phyloP scores from a whole-genome alignment of 1,139 yeast genomes.

The Saccharomyces pastorianus region DNA sequence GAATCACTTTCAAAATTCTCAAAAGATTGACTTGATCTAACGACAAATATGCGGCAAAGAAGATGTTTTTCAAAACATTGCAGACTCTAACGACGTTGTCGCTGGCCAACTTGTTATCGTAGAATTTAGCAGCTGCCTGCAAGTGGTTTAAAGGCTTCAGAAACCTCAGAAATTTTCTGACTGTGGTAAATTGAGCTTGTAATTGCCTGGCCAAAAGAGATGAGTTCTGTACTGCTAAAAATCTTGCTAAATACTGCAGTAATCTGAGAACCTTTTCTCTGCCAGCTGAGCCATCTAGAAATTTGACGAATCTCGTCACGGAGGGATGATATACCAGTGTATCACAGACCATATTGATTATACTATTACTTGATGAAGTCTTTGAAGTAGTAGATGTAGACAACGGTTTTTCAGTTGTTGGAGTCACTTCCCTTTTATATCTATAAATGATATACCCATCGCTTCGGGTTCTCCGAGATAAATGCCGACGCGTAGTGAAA shows the following conservation, averaged over 20 bases:
- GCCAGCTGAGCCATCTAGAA: constrained; percentile 60
- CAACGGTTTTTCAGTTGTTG: neutral
- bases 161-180: constrained; percentile 79
- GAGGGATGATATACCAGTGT: constrained; percentile 49
- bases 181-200: constrained; percentile 46
- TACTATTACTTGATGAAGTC: neutral
- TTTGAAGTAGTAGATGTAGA: neutral
- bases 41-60: constrained; percentile 65
- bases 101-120: constrained; percentile 66
- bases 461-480: neutral
- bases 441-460: neutral
- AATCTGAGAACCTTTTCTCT: constrained; percentile 58
- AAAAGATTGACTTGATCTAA: constrained; percentile 70
- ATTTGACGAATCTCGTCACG: constrained; percentile 51
- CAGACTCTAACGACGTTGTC: constrained; percentile 46
- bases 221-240: constrained; percentile 58
- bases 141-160: constrained; percentile 75
- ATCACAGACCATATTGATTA: constrained; percentile 5
- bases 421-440: neutral
- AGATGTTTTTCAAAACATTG: constrained; percentile 54
- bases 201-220: constrained; percentile 45
- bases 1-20: constrained; percentile 35
- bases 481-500: constrained; percentile 1
- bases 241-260: constrained; percentile 73
- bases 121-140: constrained; percentile 59